Percentiles rank a stretch among this genome's conserved stretches.
These are phyloP conservation scores for Vitis rupestris DNA, from an alignment of 164 flowering plant species.

Conservation along the genomic window DNA sequence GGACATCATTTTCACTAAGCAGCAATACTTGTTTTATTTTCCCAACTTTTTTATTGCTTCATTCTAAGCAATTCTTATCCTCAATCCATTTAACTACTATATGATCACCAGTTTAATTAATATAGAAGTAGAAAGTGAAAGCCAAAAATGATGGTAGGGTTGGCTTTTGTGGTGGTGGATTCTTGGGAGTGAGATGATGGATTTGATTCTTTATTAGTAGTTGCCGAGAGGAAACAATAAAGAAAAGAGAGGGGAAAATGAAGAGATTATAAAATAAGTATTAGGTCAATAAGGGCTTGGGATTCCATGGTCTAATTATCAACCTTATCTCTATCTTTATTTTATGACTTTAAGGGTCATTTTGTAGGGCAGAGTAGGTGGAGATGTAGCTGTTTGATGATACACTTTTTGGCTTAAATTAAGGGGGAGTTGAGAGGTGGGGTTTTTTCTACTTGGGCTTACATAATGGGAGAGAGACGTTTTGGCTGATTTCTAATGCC, in stretches of 20 bases:
- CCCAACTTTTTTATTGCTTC: no score
- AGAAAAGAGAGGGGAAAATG: not conserved
- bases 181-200: not conserved
- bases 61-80: slow-evolving; percentile 1
- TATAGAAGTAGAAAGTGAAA: not conserved
- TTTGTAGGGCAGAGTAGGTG: slow-evolving; percentile 11
- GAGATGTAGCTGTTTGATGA: slow-evolving; percentile 9
- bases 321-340: slow-evolving; percentile 20
- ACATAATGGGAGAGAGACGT: not conserved
- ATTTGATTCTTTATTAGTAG: not conserved
- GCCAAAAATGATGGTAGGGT: slow-evolving; percentile 1
- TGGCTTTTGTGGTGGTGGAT: slow-evolving; percentile 13
- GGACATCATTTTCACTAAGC: no score
- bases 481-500: not conserved
- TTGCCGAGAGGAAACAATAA: not conserved
- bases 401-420: slow-evolving; percentile 1
- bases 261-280: not conserved
- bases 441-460: not conserved
- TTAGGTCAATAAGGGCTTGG: slow-evolving; percentile 12
- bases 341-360: slow-evolving; percentile 3
- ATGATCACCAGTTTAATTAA: not conserved
- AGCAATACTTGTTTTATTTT: no score
- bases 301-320: not conserved
- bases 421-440: slow-evolving; percentile 2
- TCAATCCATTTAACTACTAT: not conserved